Percentiles rank a stretch among this genome's conserved stretches.
Evolutionary conservation across 2,329 filamentous ascomycete species (phyloP).

Genomic region (Ophiosphaerella narmari): DNA sequence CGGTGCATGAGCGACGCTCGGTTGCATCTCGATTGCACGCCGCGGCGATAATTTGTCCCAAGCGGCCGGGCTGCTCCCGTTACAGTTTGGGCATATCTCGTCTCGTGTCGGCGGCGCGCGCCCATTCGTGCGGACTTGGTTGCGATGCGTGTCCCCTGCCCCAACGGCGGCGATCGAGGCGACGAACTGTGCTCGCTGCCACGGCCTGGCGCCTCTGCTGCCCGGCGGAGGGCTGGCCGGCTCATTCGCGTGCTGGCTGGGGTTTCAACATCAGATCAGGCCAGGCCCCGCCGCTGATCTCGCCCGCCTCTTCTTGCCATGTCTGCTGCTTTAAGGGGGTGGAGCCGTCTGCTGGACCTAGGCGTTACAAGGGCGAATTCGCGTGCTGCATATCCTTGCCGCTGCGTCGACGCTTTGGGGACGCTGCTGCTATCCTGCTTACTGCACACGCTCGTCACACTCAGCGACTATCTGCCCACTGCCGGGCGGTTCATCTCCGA

Average conservation of each 20-base stretch:
- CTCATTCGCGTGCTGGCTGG: too few species aligned
- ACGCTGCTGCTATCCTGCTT: constrained; percentile 9
- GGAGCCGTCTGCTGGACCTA: constrained; percentile 24
- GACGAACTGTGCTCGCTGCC: background rate
- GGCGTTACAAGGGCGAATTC: constrained; percentile 22
- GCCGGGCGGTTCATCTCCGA: constrained; percentile 46
- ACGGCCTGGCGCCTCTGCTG: background rate
- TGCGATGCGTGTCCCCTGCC: constrained; percentile 25
- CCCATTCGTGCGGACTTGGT: constrained; percentile 27
- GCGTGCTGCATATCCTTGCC: constrained; percentile 29
- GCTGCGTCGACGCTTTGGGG: constrained; percentile 16
- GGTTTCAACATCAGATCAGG: background rate
- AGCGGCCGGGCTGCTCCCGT: constrained; percentile 19
- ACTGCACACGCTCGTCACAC: constrained; percentile 30
- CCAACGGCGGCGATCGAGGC: constrained; percentile 31
- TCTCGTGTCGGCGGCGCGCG: constrained; percentile 22
- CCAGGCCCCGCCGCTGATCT: constrained; percentile 9
- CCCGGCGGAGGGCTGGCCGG: background rate
- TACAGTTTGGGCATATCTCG: constrained; percentile 22
- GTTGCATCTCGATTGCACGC: constrained; percentile 34
- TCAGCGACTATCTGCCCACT: constrained; percentile 26
- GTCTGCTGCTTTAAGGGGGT: constrained; percentile 13
- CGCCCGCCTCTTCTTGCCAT: constrained; percentile 1
- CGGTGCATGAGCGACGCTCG: constrained; percentile 22
- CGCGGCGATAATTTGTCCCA: constrained; percentile 25